Conservation (phyloP, 352 stramenopile species). For the Pythium diclinum region DNA sequence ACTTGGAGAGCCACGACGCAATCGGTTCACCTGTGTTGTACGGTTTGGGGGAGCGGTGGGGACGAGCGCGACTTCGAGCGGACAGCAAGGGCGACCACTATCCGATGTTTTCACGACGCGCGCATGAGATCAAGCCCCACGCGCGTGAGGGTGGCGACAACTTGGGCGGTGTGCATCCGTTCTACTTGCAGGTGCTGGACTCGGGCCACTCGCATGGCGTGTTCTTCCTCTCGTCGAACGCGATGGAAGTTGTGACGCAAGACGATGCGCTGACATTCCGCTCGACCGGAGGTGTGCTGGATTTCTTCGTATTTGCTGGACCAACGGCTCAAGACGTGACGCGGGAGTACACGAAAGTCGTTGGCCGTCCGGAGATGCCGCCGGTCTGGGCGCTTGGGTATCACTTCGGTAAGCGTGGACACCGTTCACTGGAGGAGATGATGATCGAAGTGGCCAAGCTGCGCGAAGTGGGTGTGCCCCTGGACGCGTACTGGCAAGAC, state of each 20-base stretch:
- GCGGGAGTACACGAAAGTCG: slow-evolving; percentile 67
- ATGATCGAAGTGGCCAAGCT: slow-evolving; percentile 39
- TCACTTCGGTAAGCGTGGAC: slow-evolving; percentile 55
- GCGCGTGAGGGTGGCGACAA: slow-evolving; percentile 54
- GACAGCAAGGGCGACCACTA: slow-evolving; percentile 60
- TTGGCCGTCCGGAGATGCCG: slow-evolving; percentile 72
- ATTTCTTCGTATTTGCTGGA: slow-evolving; percentile 78
- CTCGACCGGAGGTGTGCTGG: slow-evolving; percentile 72
- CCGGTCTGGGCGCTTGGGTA: slow-evolving; percentile 87
- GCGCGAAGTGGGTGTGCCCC: slow-evolving; percentile 42
- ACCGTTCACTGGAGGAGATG: slow-evolving; percentile 34
- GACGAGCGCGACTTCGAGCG: slow-evolving; percentile 33
- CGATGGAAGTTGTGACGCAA: slow-evolving; percentile 82
- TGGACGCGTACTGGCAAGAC: slow-evolving; percentile 82
- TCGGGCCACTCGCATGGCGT: slow-evolving; percentile 61
- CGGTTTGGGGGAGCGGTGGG: slow-evolving; percentile 70
- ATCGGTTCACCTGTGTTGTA: slow-evolving; percentile 41
- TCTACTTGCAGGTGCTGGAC: slow-evolving; percentile 58
- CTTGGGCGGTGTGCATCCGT: slow-evolving; percentile 76
- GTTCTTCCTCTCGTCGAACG: slow-evolving; percentile 80
- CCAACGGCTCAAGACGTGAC: slow-evolving; percentile 54
- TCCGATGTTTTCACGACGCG: slow-evolving; percentile 48
- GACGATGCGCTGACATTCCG: slow-evolving; percentile 69
- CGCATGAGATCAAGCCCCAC: slow-evolving; percentile 18
- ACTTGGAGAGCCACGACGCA: slow-evolving; percentile 34